phyloP scores from a whole-genome alignment of 768 basidiomycete species.

The Roridomyces roridus region DNA sequence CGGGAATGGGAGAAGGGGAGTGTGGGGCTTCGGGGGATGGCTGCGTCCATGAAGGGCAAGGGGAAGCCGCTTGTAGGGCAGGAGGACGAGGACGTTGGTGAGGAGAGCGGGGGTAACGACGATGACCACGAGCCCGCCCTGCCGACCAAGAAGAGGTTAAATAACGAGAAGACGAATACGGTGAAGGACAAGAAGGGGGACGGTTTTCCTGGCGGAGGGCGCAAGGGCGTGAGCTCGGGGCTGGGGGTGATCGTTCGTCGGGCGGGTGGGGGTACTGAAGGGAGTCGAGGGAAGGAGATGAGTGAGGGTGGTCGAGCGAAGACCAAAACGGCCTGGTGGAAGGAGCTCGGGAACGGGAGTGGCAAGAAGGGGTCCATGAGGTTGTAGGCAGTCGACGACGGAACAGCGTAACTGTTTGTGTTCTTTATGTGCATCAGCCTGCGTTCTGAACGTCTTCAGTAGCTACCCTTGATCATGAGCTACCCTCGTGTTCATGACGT shows the following conservation, averaged over 20 bases:
- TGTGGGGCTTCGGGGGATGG: not conserved
- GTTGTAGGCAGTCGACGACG: no score
- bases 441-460: no score
- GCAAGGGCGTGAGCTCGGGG: slow-evolving; percentile 71
- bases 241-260: slow-evolving; percentile 56
- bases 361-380: slow-evolving; percentile 30
- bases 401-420: no score
- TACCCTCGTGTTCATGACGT: no score
- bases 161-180: not conserved
- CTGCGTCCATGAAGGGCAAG: not conserved
- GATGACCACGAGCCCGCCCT: slow-evolving; percentile 15
- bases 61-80: not conserved
- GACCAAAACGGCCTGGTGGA: slow-evolving; percentile 55
- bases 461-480: no score
- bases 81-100: not conserved
- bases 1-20: slow-evolving; percentile 78
- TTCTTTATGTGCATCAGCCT: no score
- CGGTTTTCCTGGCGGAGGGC: slow-evolving; percentile 55
- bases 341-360: slow-evolving; percentile 38
- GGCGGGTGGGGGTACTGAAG: not conserved
- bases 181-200: slow-evolving; percentile 1
- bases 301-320: slow-evolving; percentile 3
- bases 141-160: not conserved
- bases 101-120: slow-evolving; percentile 17
- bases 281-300: slow-evolving; percentile 14